phyloP scores from a whole-genome alignment of 2,329 filamentous ascomycete genomes.

The Coniochaeta prunicola region DNA sequence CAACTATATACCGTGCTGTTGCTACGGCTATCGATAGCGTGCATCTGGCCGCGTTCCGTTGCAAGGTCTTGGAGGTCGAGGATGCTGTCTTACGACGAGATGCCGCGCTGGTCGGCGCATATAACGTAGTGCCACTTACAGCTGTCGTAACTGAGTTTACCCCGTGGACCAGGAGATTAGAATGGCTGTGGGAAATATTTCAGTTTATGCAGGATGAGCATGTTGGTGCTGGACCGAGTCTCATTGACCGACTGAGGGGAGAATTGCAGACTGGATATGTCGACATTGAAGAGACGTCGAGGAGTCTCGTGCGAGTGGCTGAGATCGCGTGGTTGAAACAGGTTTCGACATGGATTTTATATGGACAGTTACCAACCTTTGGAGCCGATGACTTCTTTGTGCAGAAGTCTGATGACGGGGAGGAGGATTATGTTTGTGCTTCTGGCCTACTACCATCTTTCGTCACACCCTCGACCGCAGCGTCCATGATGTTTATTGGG shows the following conservation, averaged over 20 bases:
- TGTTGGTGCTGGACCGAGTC: constrained; percentile 45
- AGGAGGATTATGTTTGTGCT: constrained; percentile 52
- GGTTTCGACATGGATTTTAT: constrained; percentile 82
- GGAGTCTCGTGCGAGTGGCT: constrained; percentile 66
- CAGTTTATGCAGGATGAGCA: constrained; percentile 53
- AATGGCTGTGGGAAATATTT: constrained; percentile 75
- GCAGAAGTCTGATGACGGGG: constrained; percentile 34
- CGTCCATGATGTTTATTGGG: constrained; percentile 85
- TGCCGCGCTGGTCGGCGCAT: constrained; percentile 75
- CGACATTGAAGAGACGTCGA: constrained; percentile 72
- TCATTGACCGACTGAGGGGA: constrained; percentile 70
- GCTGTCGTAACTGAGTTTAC: constrained; percentile 77
- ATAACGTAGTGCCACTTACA: constrained; percentile 88
- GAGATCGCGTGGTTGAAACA: constrained; percentile 91
- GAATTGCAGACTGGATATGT: constrained; percentile 83
- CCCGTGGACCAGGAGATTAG: constrained; percentile 76
- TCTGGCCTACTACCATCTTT: constrained; percentile 67
- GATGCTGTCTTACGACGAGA: constrained; percentile 68
- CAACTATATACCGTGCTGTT: constrained; percentile 80
- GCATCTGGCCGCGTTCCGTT: constrained; percentile 75
- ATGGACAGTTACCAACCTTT: constrained; percentile 73
- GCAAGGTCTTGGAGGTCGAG: constrained; percentile 80
- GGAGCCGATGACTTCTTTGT: constrained; percentile 87
- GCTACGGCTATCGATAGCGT: constrained; percentile 67
- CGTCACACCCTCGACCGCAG: constrained; percentile 64